Percentiles rank a stretch among this genome's conserved stretches.
Conservation (phyloP, 768 basidiomycete genomes). For the Mycena galopus region DNA sequence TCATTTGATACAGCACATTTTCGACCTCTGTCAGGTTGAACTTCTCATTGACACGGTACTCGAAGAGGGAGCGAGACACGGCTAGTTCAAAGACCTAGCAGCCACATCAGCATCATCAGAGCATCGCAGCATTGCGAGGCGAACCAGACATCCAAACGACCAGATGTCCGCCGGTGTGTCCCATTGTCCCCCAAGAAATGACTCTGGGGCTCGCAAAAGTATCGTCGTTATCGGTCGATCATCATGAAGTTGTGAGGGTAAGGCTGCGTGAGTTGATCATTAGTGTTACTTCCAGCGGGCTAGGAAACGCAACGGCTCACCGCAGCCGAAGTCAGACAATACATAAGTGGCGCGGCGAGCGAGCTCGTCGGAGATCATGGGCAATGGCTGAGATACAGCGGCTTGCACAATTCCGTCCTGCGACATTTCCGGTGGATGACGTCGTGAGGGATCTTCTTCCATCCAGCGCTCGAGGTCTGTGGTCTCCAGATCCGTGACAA, state of each 20-base stretch:
- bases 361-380: conserved; percentile 35
- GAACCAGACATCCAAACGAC: conserved; percentile 48
- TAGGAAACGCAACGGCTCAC: conserved; percentile 29
- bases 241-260: conserved; percentile 26
- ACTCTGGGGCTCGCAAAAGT: conserved; percentile 45
- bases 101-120: not conserved
- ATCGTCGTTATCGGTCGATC: conserved; percentile 37
- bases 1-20: conserved; percentile 29
- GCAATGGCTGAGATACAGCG: conserved; percentile 45
- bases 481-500: conserved; percentile 28
- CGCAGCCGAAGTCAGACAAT: conserved; percentile 45
- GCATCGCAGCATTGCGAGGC: not conserved
- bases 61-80: conserved; percentile 25
- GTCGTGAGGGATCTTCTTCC: conserved; percentile 35
- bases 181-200: conserved; percentile 45
- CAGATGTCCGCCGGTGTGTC: conserved; percentile 47
- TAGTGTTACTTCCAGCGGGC: not conserved
- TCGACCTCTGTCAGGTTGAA: conserved; percentile 15
- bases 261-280: conserved; percentile 34
- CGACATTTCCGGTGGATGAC: conserved; percentile 39
- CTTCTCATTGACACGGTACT: conserved; percentile 6
- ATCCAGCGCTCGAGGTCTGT: conserved; percentile 34
- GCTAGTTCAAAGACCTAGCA: conserved; percentile 32
- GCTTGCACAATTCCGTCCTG: conserved; percentile 39
- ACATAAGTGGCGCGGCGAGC: conserved; percentile 42